These are phyloP conservation scores for Neofusicoccum cordaticola DNA, from an alignment of 2,329 filamentous ascomycete genomes.

Conservation along the genomic window DNA sequence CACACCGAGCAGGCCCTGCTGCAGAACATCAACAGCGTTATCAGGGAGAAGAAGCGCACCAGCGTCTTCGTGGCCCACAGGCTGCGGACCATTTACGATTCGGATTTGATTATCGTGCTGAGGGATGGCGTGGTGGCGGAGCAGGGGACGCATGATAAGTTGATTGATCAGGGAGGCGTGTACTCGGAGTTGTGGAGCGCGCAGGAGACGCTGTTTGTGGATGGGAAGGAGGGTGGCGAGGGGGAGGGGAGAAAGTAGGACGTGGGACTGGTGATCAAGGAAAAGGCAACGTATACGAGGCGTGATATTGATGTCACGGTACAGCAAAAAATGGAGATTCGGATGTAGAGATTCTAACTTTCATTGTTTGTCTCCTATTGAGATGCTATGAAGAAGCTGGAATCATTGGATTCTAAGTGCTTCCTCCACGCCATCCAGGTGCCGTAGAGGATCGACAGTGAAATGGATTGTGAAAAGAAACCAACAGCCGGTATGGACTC, in stretches of 20 bases:
- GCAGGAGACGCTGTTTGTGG: conserved; percentile 35
- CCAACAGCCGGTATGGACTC: too few relatives aligned
- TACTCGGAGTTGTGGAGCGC: conserved; percentile 86
- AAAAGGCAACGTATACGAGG: too few relatives aligned
- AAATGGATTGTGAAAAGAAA: too few relatives aligned
- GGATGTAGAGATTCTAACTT: too few relatives aligned
- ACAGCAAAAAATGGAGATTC: too few relatives aligned
- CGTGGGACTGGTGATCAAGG: background rate
- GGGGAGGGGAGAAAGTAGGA: background rate
- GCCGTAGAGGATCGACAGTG: too few relatives aligned
- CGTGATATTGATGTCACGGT: too few relatives aligned
- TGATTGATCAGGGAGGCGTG: conserved; percentile 74
- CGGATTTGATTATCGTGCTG: conserved; percentile 86
- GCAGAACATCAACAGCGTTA: conserved; percentile 86
- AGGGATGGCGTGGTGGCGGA: conserved; percentile 83
- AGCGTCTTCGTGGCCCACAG: conserved; percentile 95
- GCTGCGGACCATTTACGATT: conserved; percentile 88
- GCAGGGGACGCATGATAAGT: conserved; percentile 78
- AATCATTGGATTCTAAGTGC: too few relatives aligned
- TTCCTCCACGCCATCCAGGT: too few relatives aligned
- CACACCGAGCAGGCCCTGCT: conserved; percentile 90
- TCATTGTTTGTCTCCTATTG: too few relatives aligned
- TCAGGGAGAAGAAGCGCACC: conserved; percentile 82
- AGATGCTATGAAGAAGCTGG: too few relatives aligned
- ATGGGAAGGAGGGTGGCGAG: background rate